A percentile compares a stretch with the other conserved stretches of the same genome.
These are phyloP conservation scores for Rhodotorula sp. DNA, from an alignment of 1,284 basidiomycete genomes.

Conservation along the genomic window DNA sequence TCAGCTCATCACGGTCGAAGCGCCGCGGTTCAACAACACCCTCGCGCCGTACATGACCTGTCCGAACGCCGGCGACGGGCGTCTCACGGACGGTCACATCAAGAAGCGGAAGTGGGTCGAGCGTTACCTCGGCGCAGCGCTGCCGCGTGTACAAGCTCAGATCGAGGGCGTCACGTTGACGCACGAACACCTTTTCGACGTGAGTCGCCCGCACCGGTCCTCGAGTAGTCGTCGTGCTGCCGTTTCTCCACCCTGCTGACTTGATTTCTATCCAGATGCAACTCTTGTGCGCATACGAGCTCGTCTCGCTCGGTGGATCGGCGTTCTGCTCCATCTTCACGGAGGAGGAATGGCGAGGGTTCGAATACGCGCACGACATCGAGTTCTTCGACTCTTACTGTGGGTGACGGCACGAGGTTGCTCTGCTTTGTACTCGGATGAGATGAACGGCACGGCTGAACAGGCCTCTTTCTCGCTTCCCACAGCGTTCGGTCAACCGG, in stretches of 20 bases:
- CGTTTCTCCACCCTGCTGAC: conserved; percentile 63
- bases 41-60: conserved; percentile 50
- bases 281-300: conserved; percentile 61
- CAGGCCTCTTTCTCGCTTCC: background rate
- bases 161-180: conserved; percentile 65
- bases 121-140: conserved; percentile 69
- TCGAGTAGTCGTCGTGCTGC: conserved; percentile 55
- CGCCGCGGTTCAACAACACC: conserved; percentile 52
- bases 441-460: background rate
- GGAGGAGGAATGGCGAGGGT: conserved; percentile 65
- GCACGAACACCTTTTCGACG: conserved; percentile 62
- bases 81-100: conserved; percentile 10
- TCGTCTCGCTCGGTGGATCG: conserved; percentile 55
- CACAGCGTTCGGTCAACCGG: conserved; percentile 48
- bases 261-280: conserved; percentile 40
- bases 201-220: background rate
- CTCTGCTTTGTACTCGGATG: background rate
- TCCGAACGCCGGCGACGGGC: conserved; percentile 20
- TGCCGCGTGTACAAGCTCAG: conserved; percentile 59
- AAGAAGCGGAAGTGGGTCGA: conserved; percentile 27
- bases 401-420: conserved; percentile 29
- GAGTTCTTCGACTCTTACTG: conserved; percentile 52
- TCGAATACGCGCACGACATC: conserved; percentile 57
- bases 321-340: conserved; percentile 62
- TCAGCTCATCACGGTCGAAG: conserved; percentile 44